Evolutionary conservation across 2,329 filamentous ascomycete species (phyloP).

Genomic region (Fusarium burgessii): DNA sequence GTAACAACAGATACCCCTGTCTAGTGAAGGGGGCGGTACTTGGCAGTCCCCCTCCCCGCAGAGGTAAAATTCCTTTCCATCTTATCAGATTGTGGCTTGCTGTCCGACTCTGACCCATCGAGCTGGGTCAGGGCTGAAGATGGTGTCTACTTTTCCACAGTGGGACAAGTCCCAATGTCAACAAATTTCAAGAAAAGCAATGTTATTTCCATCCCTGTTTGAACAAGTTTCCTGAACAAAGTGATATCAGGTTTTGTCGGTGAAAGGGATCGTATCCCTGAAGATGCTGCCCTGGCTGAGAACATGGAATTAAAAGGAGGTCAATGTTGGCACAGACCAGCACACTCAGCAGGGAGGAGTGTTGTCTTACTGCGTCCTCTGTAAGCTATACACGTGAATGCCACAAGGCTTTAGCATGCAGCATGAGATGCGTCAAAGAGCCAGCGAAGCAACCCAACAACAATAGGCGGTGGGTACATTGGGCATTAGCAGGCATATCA

Average conservation of each 20-base stretch:
- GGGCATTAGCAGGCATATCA: not conserved
- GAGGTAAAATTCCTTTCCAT: conserved; percentile 39
- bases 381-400: conserved; percentile 4
- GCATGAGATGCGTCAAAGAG: conserved; percentile 6
- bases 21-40: conserved; percentile 30
- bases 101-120: conserved; percentile 30
- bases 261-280: conserved; percentile 32
- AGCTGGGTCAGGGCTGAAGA: conserved; percentile 32
- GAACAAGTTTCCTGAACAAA: not conserved
- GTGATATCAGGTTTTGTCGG: conserved; percentile 26
- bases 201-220: conserved; percentile 28
- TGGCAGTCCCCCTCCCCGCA: conserved; percentile 36
- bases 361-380: conserved; percentile 23
- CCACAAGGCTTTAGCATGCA: conserved; percentile 5
- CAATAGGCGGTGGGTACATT: conserved; percentile 8
- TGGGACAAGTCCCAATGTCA: conserved; percentile 12
- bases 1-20: conserved; percentile 22
- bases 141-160: conserved; percentile 2
- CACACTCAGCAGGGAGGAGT: conserved; percentile 13
- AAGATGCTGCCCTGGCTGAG: not conserved
- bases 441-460: conserved; percentile 18
- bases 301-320: conserved; percentile 19
- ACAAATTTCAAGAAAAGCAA: conserved; percentile 1
- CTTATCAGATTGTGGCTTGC: conserved; percentile 47
- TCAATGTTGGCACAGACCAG: conserved; percentile 25